Conservation (phyloP, 2,329 filamentous ascomycete genomes). For the Fonsecaea pugnacius region DNA sequence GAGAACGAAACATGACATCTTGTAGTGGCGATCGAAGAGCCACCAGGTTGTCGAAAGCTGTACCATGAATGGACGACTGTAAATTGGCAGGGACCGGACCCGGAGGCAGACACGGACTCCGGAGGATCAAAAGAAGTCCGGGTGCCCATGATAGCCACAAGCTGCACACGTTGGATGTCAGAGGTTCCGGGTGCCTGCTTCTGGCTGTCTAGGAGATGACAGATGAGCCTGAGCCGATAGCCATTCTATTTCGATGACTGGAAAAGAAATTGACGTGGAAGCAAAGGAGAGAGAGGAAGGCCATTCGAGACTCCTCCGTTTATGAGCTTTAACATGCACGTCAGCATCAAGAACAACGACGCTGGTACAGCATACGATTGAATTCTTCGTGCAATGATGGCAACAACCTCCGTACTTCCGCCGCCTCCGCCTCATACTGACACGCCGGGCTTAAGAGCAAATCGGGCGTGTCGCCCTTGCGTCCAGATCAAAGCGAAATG, state of each 20-base stretch:
- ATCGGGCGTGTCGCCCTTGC: conserved; percentile 29
- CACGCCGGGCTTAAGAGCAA: conserved; percentile 25
- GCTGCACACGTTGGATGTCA: not conserved
- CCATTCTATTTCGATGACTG: not conserved
- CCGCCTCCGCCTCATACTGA: conserved; percentile 15
- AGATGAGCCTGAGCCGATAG: not conserved
- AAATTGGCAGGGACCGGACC: not conserved
- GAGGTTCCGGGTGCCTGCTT: not conserved
- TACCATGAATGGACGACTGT: not conserved
- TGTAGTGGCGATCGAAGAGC: not conserved
- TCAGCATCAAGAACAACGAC: not conserved
- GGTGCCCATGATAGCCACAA: not conserved
- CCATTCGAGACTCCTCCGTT: not conserved
- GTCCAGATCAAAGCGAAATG: conserved; percentile 33
- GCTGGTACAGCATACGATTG: not conserved
- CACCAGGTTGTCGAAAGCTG: not conserved
- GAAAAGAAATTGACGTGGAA: not conserved
- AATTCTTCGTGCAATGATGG: not conserved
- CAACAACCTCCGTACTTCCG: not conserved
- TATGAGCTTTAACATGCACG: not conserved
- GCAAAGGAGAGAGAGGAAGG: not conserved
- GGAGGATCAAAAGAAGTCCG: not conserved
- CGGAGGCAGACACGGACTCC: conserved; percentile 5
- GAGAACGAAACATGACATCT: not conserved
- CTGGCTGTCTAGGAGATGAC: not conserved